Evolutionary conservation across 2,329 filamentous ascomycete species (phyloP), one percentile per base, ranked within the genome.

Genomic region (Penicillium sp.): DNA sequence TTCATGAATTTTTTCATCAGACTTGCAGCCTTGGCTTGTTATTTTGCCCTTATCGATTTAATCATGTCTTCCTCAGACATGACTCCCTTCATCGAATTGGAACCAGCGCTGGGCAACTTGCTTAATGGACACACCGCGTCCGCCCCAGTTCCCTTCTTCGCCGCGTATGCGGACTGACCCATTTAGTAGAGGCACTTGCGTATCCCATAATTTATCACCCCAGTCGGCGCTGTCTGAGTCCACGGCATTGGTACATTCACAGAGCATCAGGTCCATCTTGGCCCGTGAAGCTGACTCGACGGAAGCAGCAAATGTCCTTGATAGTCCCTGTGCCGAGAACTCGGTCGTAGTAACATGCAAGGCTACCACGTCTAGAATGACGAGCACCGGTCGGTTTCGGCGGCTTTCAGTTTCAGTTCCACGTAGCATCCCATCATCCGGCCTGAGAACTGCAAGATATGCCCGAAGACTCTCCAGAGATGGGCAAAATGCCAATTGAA

Each of bases 391-490:
- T 45, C 13, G 53, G 8, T 13, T 49, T 22, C 16, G 51, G 6
- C 28, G 55, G 2, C 58, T 43, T 43, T 59, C 48, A 6, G 46
- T 3, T 37, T 38, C 35, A 3, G 40, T 4, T 16, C 28, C 38
- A 48, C 16, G 8, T 10, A 2, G 19, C 2, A 22, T 51, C 6
- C 51, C 46, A 33, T 28, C 42, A 33, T 40, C 53, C 13, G 48
- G 43, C 28, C 19, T 49, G 37, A 86, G 83, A 55, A 85, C 82
- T 45, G 89, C 82, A 19, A 97, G 82, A 70, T 89, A 91, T 38
- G 91, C 91, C 57, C 92, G 88, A 6, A 97, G 84, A 74, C 91
- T 88, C 25, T 90, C 87, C 57, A 95, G 83, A 2, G 89, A 92
- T 0, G 91, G 87, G 57, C 87, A 85, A 76, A 96, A 97, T 38